Percentiles rank a stretch among this genome's conserved stretches.
These are phyloP conservation scores for Macrotyloma uniflorum DNA, from an alignment of 306 rosid species.

Conservation along the genomic window DNA sequence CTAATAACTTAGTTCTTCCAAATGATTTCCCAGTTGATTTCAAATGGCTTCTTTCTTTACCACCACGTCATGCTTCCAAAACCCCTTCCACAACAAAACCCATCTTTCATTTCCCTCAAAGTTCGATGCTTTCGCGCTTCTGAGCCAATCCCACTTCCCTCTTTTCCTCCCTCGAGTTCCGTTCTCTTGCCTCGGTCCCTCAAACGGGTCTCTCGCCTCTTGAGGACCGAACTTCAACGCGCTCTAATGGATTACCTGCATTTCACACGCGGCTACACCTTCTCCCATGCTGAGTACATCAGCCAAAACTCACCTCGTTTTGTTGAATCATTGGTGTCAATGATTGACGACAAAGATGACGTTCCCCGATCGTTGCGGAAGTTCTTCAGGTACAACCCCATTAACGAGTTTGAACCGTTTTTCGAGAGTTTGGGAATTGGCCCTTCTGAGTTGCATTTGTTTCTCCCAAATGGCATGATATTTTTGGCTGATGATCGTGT, in stretches of 20 bases:
- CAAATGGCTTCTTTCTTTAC: conserved; percentile 26
- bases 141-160: neutral
- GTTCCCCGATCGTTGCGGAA: conserved; percentile 48
- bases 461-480: conserved; percentile 57
- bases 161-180: conserved; percentile 23
- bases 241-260: conserved; percentile 69
- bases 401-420: conserved; percentile 87
- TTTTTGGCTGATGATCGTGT: conserved; percentile 61
- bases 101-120: conserved; percentile 32
- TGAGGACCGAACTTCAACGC: conserved; percentile 53
- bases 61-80: conserved; percentile 29
- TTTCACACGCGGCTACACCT: conserved; percentile 60
- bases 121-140: conserved; percentile 34
- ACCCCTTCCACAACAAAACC: conserved; percentile 37
- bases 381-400: conserved; percentile 65
- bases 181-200: neutral
- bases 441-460: conserved; percentile 47
- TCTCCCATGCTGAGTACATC: conserved; percentile 69
- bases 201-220: conserved; percentile 41
- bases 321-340: conserved; percentile 51
- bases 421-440: conserved; percentile 75
- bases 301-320: conserved; percentile 72
- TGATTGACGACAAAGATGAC: conserved; percentile 34
- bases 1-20: neutral
- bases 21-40: conserved; percentile 7